Percentiles rank a stretch among this genome's conserved stretches.
phyloP scores from a whole-genome alignment of 371 early-diverging fungal genomes.

The Mortierella sp. region DNA sequence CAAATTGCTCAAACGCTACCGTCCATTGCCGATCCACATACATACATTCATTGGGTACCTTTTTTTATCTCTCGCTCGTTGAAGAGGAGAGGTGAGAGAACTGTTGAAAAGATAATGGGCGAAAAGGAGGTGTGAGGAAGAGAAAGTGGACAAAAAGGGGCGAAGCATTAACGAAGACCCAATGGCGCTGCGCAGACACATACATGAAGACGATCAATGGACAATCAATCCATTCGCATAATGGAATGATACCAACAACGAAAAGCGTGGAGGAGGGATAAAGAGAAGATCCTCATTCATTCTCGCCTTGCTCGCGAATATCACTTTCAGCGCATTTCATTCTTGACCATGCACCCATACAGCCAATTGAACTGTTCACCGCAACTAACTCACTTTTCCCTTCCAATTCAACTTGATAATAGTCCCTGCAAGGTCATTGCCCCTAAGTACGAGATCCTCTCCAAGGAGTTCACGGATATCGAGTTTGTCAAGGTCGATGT shows the following conservation, averaged over 20 bases:
- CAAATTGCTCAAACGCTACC: neutral
- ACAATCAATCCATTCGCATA: neutral
- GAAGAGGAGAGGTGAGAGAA: neutral
- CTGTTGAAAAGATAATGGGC: neutral
- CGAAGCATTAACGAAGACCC: neutral
- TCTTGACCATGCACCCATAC: neutral
- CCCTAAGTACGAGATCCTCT: conserved; percentile 76
- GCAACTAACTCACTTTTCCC: neutral
- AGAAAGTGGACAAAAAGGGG: neutral
- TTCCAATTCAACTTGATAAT: neutral
- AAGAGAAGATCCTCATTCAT: neutral
- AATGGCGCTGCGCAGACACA: neutral
- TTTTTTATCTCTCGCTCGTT: neutral
- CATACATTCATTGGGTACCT: neutral
- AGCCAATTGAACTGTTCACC: neutral
- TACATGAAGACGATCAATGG: neutral
- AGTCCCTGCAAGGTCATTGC: conserved; percentile 93
- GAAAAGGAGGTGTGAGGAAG: neutral
- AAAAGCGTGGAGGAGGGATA: neutral
- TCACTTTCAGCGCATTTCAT: neutral
- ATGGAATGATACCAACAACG: neutral
- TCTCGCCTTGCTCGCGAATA: neutral
- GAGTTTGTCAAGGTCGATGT: conserved; percentile 90
- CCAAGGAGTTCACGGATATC: conserved; percentile 62
- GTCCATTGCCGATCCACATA: neutral